Percentiles rank a stretch among this genome's conserved stretches.
phyloP scores from a whole-genome alignment of 805 yeast genomes.

The Lachancea sp. region DNA sequence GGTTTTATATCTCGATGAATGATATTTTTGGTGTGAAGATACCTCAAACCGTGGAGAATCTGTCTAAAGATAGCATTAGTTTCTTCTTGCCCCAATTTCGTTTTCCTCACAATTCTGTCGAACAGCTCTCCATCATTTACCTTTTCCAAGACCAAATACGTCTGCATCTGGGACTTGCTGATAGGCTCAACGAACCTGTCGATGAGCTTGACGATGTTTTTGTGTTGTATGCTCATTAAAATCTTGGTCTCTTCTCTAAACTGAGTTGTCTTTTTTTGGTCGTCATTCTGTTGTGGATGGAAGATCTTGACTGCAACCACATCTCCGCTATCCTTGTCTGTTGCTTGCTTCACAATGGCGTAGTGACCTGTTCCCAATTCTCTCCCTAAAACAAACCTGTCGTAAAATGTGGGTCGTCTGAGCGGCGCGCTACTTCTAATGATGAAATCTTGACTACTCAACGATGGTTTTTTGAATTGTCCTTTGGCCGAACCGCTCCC shows the following conservation, averaged over 20 bases:
- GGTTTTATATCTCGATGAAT: slow-evolving; percentile 79
- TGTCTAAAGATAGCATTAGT: slow-evolving; percentile 59
- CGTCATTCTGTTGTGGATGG: slow-evolving; percentile 46
- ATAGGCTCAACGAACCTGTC: slow-evolving; percentile 53
- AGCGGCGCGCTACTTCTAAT: slow-evolving; percentile 10
- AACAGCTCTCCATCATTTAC: slow-evolving; percentile 71
- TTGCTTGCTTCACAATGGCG: slow-evolving; percentile 72
- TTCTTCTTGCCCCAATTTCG: slow-evolving; percentile 54
- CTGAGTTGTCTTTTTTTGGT: slow-evolving; percentile 34
- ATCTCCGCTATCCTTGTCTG: slow-evolving; percentile 49
- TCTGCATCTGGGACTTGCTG: slow-evolving; percentile 37
- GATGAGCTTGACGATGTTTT: slow-evolving; percentile 61
- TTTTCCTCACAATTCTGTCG: slow-evolving; percentile 62
- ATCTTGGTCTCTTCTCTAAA: slow-evolving; percentile 64
- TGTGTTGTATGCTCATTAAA: slow-evolving; percentile 57
- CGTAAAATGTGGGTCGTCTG: slow-evolving; percentile 43
- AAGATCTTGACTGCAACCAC: slow-evolving; percentile 70
- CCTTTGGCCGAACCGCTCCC: not conserved
- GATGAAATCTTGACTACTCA: slow-evolving; percentile 21
- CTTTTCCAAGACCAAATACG: slow-evolving; percentile 63
- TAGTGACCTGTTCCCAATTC: slow-evolving; percentile 74
- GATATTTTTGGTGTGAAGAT: slow-evolving; percentile 60
- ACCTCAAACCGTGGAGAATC: slow-evolving; percentile 56
- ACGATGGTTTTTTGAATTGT: slow-evolving; percentile 26
- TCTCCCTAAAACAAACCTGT: slow-evolving; percentile 44